Base-by-base conservation (phyloP, 768 basidiomycete species). In the Collybia nuda region DNA sequence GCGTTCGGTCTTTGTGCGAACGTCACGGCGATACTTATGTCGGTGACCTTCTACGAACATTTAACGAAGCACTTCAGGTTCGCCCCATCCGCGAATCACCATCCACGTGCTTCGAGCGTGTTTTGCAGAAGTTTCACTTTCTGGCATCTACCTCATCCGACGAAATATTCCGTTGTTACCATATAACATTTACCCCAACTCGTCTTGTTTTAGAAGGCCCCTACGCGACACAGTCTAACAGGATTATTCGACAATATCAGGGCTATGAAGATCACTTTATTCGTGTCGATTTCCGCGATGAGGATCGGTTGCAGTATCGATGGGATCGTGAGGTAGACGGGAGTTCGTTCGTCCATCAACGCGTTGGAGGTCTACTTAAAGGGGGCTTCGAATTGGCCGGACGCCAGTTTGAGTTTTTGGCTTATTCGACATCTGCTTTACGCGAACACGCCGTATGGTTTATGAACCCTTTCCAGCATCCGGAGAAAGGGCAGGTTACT, bases 361-460 rank as follows among this genome's bases (percentile, higher is more conserved):
- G 84, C 9, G 86, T 89, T 11, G 84, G 84, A 1, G 68, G 64
- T 3, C 71, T 76, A 14, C 64, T 92, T 36, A 82, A 84, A 58
- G 32, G 68, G 1, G 92, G 92, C 0, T 84, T 94, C 47, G 62
- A 73, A 26, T 73, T 94, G 23, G 91, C 80, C 6, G 88, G 88
- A 1, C 79, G 85, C 35, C 60, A 67, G 5, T 93, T 90, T 53
- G 81, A 93, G 52, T 93, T 93, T 61, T 71, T 94, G 24, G 92
- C 85, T 0, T 93, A 93, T 59, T 93, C 91, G 0, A 77, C 70
- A 39, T 92, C 91, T 1, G 82, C 91, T 3, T 68, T 94, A 15
- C 80, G 85, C 21, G 80, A 87, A 51, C 91, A 93, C 59, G 79
- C 87, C 0, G 90, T 93, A 5, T 93, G 91, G 90, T 92, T 88